A percentile compares a stretch with the other conserved stretches of the same genome.
phyloP scores from a whole-genome alignment of 140 eudicot genomes.

The Oenanthe javanica region DNA sequence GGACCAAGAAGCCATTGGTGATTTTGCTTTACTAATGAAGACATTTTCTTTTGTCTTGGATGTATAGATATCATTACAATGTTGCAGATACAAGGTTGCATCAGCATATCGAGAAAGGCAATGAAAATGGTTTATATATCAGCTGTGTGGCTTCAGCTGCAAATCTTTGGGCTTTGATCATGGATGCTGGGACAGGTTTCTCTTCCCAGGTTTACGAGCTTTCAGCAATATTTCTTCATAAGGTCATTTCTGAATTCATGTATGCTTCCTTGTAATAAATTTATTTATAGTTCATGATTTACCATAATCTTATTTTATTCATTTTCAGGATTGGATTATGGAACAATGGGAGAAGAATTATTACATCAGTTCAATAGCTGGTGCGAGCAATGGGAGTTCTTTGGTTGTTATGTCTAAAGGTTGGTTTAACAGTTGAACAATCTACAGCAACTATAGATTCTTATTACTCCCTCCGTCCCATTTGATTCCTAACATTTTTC shows the following conservation, averaged over 20 bases:
- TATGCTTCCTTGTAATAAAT: not conserved
- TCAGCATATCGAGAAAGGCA: conserved; percentile 83
- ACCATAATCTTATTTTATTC: not conserved
- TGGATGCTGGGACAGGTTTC: conserved; percentile 98
- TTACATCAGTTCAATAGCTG: conserved; percentile 75
- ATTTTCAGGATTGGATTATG: conserved; percentile 66
- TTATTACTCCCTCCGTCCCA: not conserved
- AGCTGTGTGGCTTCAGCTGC: conserved; percentile 91
- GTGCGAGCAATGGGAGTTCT: conserved; percentile 70
- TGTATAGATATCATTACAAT: conserved; percentile 79
- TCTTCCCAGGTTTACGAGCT: conserved; percentile 80
- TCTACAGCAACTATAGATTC: not conserved
- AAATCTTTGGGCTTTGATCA: conserved; percentile 91
- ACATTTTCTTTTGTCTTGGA: not conserved
- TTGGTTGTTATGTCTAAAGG: conserved; percentile 94
- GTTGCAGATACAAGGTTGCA: conserved; percentile 83
- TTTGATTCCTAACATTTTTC: too few relatives aligned
- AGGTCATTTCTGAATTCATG: conserved; percentile 31
- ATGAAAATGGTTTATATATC: conserved; percentile 75
- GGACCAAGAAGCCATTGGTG: not conserved
- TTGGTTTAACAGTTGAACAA: conserved; percentile 12
- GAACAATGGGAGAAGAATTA: conserved; percentile 91
- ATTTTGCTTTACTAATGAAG: not conserved
- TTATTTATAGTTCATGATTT: not conserved
- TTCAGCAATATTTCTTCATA: conserved; percentile 79